Base-by-base conservation (phyloP, 2,329 filamentous ascomycete genomes). In the Periglandula ipomoeae region DNA sequence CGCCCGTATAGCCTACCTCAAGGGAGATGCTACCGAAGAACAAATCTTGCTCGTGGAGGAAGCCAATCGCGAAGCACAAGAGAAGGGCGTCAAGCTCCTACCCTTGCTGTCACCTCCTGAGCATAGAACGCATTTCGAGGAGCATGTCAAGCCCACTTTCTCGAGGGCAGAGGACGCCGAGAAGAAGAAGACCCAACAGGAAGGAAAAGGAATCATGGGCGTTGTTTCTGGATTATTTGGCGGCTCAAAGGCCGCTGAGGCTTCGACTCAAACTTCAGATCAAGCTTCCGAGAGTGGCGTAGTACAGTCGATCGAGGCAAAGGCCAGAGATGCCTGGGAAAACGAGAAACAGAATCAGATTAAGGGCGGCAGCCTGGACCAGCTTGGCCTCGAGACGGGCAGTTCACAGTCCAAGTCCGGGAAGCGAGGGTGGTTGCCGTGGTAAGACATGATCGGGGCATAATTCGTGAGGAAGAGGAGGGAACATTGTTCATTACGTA, bases 1-100 rank as follows among this genome's bases (percentile, higher is more conserved):
- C 53, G 78, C 78, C 45, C 77, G 78, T 26, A 66, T 82, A 17
- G 78, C 78, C 51, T 82, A 79, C 66, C 76, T 82, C 68, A 74
- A 73, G 52, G 76, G 75, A 59, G 68, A 70, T 32, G 78, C 78
- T 23, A 76, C 72, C 48, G 71, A 75, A 40, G 76, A 78, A 42
- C 78, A 82, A 62, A 69, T 74, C 45, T 59, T 65, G 27, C 69
- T 81, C 49, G 78, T 82, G 44, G 78, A 81, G 56, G 76, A 79
- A 48, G 75, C 75, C 52, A 74, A 76, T 55, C 69, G 64, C 50
- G 65, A 69, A 43, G 75, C 75, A 50, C 67, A 70, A 51, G 61
- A 66, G 46, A 59, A 61, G 48, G 73, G 71, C 55, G 61, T 68
- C 59, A 68, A 72, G 56, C 61, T 80, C 42, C 76, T 76, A 4